Conservation (phyloP, 805 yeast species). For the Brettanomyces nanus region DNA sequence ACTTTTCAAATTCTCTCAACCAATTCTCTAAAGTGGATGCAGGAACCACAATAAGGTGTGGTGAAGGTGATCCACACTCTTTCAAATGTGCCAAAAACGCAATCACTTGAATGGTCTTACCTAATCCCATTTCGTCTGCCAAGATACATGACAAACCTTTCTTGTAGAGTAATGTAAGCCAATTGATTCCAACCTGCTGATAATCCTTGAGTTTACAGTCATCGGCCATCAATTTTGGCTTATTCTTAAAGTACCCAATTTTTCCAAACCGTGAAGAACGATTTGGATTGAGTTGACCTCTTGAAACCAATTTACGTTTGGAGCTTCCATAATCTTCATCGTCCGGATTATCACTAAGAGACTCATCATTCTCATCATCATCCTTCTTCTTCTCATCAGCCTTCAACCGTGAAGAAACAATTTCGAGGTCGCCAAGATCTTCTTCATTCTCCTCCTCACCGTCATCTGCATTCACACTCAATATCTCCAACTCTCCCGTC, state of each 20-base stretch:
- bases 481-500: slow-evolving; percentile 44
- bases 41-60: slow-evolving; percentile 93
- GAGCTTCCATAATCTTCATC: slow-evolving; percentile 14
- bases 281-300: not conserved
- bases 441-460: slow-evolving; percentile 25
- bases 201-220: slow-evolving; percentile 72
- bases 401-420: slow-evolving; percentile 19
- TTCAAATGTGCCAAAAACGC: slow-evolving; percentile 83
- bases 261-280: slow-evolving; percentile 7
- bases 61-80: slow-evolving; percentile 52
- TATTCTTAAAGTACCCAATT: slow-evolving; percentile 46
- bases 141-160: slow-evolving; percentile 81
- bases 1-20: slow-evolving; percentile 88
- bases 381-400: slow-evolving; percentile 34
- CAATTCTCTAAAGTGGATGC: slow-evolving; percentile 95
- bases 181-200: slow-evolving; percentile 95
- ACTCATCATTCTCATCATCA: slow-evolving; percentile 20
- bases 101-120: slow-evolving; percentile 95
- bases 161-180: slow-evolving; percentile 77
- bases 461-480: slow-evolving; percentile 35
- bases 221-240: slow-evolving; percentile 60
- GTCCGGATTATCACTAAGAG: slow-evolving; percentile 22
- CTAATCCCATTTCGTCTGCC: slow-evolving; percentile 98
- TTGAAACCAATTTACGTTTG: not conserved
- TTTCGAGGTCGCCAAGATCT: slow-evolving; percentile 8